phyloP scores from a whole-genome alignment of 2,329 filamentous ascomycete species.

The Penicillium fuscoglaucum region DNA sequence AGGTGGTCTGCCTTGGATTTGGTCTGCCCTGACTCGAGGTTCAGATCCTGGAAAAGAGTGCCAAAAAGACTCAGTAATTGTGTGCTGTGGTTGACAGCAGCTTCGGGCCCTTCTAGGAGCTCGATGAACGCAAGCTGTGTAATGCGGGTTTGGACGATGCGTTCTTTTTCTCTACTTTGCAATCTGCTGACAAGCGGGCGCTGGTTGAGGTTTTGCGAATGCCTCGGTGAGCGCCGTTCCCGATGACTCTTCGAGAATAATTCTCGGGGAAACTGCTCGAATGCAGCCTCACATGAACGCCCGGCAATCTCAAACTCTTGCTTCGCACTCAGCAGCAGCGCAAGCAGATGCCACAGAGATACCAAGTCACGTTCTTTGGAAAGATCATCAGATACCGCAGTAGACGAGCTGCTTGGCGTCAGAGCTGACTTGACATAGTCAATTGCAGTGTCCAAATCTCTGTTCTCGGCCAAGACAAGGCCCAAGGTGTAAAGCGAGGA shows the following conservation, averaged over 20 bases:
- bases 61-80: conserved; percentile 82
- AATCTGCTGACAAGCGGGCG: conserved; percentile 71
- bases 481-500: conserved; percentile 78
- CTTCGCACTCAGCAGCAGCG: conserved; percentile 79
- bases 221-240: conserved; percentile 43
- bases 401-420: conserved; percentile 49
- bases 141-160: conserved; percentile 92
- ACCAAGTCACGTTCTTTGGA: conserved; percentile 57
- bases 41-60: conserved; percentile 70
- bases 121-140: conserved; percentile 86
- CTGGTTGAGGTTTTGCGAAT: conserved; percentile 27
- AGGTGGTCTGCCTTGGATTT: conserved; percentile 41
- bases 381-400: conserved; percentile 31
- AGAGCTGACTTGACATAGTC: conserved; percentile 78
- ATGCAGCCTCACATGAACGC: conserved; percentile 82
- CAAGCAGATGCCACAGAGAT: conserved; percentile 87
- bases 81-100: conserved; percentile 83
- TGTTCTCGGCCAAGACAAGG: conserved; percentile 81
- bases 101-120: conserved; percentile 75
- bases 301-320: conserved; percentile 80
- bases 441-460: conserved; percentile 77
- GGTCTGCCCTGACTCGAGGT: conserved; percentile 36
- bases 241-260: conserved; percentile 67
- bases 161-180: conserved; percentile 79
- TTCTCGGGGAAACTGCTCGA: conserved; percentile 81